These are phyloP conservation scores for Phyllosticta capitalensis DNA, from an alignment of 2,329 filamentous ascomycete genomes.

Conservation along the genomic window DNA sequence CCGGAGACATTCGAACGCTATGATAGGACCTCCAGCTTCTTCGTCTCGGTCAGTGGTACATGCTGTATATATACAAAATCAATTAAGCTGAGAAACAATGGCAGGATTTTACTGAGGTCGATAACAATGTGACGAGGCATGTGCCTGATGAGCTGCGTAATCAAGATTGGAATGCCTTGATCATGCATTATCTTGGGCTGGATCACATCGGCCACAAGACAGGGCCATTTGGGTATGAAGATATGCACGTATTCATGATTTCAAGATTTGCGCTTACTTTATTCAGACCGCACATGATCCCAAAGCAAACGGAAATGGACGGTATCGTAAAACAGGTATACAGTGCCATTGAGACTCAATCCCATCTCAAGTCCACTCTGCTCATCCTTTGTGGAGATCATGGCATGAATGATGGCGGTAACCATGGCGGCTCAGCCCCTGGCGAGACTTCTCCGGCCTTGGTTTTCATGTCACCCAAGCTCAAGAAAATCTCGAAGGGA, in stretches of 20 bases:
- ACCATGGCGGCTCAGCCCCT: slow-evolving; percentile 86
- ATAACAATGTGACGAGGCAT: slow-evolving; percentile 93
- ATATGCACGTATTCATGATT: neutral
- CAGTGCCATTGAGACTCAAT: slow-evolving; percentile 57
- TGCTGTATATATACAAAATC: slow-evolving; percentile 22
- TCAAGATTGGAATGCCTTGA: slow-evolving; percentile 83
- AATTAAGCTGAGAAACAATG: slow-evolving; percentile 18
- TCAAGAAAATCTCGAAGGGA: slow-evolving; percentile 46
- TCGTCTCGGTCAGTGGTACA: slow-evolving; percentile 68
- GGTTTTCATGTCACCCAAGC: slow-evolving; percentile 80
- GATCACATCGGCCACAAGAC: slow-evolving; percentile 98
- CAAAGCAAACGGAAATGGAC: slow-evolving; percentile 94
- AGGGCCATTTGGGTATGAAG: slow-evolving; percentile 64
- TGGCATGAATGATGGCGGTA: slow-evolving; percentile 98
- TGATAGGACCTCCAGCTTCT: slow-evolving; percentile 96
- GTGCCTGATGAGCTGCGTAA: slow-evolving; percentile 64
- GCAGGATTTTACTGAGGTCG: slow-evolving; percentile 94
- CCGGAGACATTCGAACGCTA: slow-evolving; percentile 75
- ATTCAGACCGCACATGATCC: slow-evolving; percentile 72
- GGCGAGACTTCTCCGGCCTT: slow-evolving; percentile 92
- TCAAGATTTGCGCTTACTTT: slow-evolving; percentile 7
- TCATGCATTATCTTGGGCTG: slow-evolving; percentile 89
- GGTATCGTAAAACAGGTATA: slow-evolving; percentile 68
- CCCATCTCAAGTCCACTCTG: slow-evolving; percentile 67
- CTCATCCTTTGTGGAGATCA: slow-evolving; percentile 88